phyloP scores from a whole-genome alignment of 768 basidiomycete genomes.

The Phylloporus arenicola region DNA sequence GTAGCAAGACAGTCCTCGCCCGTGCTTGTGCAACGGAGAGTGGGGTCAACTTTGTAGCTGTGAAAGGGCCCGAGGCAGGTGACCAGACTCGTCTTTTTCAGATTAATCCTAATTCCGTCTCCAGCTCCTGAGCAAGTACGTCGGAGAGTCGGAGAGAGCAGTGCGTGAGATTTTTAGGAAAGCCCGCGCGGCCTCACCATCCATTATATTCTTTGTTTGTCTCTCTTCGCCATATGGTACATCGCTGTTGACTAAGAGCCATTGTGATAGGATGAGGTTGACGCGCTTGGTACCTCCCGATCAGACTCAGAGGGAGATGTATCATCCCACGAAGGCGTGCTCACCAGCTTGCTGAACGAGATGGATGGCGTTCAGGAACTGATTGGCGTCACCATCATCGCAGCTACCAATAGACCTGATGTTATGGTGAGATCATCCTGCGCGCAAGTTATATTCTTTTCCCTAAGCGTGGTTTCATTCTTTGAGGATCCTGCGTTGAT shows the following conservation, averaged over 20 bases:
- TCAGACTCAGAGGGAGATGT: conserved; percentile 48
- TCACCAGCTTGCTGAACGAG: conserved; percentile 91
- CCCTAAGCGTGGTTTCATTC: background rate
- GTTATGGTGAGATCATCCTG: conserved; percentile 56
- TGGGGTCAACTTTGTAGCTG: conserved; percentile 92
- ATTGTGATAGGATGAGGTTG: conserved; percentile 81
- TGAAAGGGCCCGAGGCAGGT: conserved; percentile 93
- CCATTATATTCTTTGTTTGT: conserved; percentile 92
- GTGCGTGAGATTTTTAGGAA: conserved; percentile 95
- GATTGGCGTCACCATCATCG: conserved; percentile 90
- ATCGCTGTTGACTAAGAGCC: background rate
- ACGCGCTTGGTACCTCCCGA: conserved; percentile 83
- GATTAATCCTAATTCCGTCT: conserved; percentile 3
- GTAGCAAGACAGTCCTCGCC: conserved; percentile 91
- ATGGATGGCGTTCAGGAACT: conserved; percentile 99
- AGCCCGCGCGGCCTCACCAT: conserved; percentile 89
- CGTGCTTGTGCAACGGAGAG: conserved; percentile 91
- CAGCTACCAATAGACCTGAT: conserved; percentile 94
- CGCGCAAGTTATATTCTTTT: background rate
- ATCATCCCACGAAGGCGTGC: conserved; percentile 76
- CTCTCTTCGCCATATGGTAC: background rate
- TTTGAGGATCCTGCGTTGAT: conserved; percentile 86
- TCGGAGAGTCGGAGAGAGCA: conserved; percentile 94
- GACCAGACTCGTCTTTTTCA: background rate
- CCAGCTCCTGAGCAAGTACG: conserved; percentile 94